A percentile compares a stretch with the other conserved stretches of the same genome.
Conservation (phyloP, 441 rosid genomes). For the Croton laevigatus region DNA sequence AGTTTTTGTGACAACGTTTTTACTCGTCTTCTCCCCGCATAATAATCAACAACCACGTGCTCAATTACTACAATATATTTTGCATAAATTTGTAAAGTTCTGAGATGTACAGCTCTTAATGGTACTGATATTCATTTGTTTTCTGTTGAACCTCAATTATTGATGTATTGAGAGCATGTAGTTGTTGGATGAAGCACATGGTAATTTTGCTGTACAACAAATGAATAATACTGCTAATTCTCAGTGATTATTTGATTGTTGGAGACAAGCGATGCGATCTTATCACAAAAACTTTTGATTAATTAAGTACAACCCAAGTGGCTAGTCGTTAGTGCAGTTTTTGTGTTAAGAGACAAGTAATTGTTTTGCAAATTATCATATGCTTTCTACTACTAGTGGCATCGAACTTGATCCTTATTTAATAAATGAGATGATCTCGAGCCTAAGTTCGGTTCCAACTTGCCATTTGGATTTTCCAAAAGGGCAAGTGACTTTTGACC, state of each 20-base stretch:
- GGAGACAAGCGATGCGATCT: background rate
- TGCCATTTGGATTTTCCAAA: too few relatives aligned
- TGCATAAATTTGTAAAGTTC: background rate
- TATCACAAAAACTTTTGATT: background rate
- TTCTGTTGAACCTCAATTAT: background rate
- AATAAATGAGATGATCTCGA: too few relatives aligned
- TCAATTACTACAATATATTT: background rate
- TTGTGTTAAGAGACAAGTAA: background rate
- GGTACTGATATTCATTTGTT: too few relatives aligned
- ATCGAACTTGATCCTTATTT: too few relatives aligned
- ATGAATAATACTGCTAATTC: too few relatives aligned
- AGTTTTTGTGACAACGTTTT: background rate
- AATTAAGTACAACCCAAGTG: background rate
- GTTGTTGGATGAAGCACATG: background rate
- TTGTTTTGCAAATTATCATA: background rate
- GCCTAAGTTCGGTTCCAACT: too few relatives aligned
- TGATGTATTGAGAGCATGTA: background rate
- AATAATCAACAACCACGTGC: background rate
- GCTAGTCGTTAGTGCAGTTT: background rate
- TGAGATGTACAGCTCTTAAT: background rate
- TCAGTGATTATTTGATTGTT: background rate
- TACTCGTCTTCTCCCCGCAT: background rate
- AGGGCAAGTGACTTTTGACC: too few relatives aligned
- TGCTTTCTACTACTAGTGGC: background rate
- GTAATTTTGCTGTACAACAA: background rate